A percentile compares a stretch with the other conserved stretches of the same genome.
phyloP scores from a whole-genome alignment of 2,329 filamentous ascomycete species.

The Trichoderma sp. region DNA sequence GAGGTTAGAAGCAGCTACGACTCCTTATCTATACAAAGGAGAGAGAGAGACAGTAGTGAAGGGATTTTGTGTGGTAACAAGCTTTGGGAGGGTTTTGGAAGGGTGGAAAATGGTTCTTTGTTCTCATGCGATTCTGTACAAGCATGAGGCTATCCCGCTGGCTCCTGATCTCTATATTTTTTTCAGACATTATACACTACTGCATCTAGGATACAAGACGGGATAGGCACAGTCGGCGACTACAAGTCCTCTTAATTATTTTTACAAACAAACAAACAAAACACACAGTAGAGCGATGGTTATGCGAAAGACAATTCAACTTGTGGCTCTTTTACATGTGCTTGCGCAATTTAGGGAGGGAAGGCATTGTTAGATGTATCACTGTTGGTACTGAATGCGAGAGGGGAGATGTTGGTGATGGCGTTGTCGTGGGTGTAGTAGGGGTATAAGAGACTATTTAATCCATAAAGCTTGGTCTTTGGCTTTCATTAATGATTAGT shows the following conservation, averaged over 20 bases:
- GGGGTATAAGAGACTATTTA: neutral
- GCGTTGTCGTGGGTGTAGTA: neutral
- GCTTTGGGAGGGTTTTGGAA: neutral
- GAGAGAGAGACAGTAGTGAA: neutral
- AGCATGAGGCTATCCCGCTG: neutral
- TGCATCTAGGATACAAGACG: slow-evolving; percentile 22
- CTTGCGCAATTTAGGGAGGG: neutral
- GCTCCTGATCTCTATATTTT: neutral
- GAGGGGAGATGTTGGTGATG: neutral
- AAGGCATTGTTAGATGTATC: slow-evolving; percentile 5
- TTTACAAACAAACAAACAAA: neutral
- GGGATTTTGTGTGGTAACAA: neutral
- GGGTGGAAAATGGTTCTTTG: slow-evolving; percentile 4
- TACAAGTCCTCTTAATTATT: neutral
- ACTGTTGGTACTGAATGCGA: neutral
- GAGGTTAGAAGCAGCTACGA: slow-evolving; percentile 11
- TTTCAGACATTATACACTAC: slow-evolving; percentile 14
- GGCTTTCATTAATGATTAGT: neutral
- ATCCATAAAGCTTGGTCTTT: neutral
- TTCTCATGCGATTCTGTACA: neutral
- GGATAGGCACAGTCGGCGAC: slow-evolving; percentile 13
- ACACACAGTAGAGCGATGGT: slow-evolving; percentile 6
- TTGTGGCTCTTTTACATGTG: neutral
- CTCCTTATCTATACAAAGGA: slow-evolving; percentile 7
- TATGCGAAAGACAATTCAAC: slow-evolving; percentile 1